phyloP scores from a whole-genome alignment of 176 grass and related monocot genomes.

The Leersia perrieri region DNA sequence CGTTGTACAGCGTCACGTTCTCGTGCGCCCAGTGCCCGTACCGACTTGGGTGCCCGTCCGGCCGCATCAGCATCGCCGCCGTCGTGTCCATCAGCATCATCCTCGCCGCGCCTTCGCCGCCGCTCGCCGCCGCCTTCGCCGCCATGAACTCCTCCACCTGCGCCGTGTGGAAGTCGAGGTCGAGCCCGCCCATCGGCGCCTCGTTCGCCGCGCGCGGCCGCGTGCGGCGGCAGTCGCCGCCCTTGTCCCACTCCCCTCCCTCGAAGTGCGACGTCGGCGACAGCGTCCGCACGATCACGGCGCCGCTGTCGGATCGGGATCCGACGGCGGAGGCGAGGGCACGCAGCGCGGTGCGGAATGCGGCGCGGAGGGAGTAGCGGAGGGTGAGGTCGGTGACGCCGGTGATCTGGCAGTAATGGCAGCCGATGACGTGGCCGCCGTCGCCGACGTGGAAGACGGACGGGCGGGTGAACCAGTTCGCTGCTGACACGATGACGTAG shows the following conservation, averaged over 20 bases:
- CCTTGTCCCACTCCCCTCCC: slow-evolving; percentile 69
- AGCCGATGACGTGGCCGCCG: slow-evolving; percentile 35
- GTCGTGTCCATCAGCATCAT: slow-evolving; percentile 53
- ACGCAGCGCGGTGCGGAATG: slow-evolving; percentile 37
- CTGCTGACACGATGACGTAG: slow-evolving; percentile 58
- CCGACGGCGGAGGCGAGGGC: background rate
- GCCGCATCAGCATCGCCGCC: slow-evolving; percentile 43
- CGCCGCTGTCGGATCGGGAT: slow-evolving; percentile 25
- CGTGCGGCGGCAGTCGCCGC: slow-evolving; percentile 53
- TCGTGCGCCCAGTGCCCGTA: slow-evolving; percentile 50
- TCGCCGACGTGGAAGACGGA: slow-evolving; percentile 42
- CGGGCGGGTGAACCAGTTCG: slow-evolving; percentile 53
- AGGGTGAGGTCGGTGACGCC: slow-evolving; percentile 49
- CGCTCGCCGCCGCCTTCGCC: slow-evolving; percentile 9
- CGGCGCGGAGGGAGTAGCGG: slow-evolving; percentile 35
- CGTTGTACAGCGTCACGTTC: slow-evolving; percentile 53
- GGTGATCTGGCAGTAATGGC: slow-evolving; percentile 40
- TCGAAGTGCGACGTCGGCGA: slow-evolving; percentile 74
- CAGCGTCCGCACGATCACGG: slow-evolving; percentile 48
- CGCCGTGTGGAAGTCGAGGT: slow-evolving; percentile 39
- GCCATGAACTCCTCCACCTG: slow-evolving; percentile 54
- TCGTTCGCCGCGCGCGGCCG: slow-evolving; percentile 29
- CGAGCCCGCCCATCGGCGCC: slow-evolving; percentile 22
- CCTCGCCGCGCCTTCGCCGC: background rate
- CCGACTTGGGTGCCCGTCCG: slow-evolving; percentile 65